These are phyloP conservation scores for Mycena pura DNA, from an alignment of 768 basidiomycete genomes.

Conservation along the genomic window DNA sequence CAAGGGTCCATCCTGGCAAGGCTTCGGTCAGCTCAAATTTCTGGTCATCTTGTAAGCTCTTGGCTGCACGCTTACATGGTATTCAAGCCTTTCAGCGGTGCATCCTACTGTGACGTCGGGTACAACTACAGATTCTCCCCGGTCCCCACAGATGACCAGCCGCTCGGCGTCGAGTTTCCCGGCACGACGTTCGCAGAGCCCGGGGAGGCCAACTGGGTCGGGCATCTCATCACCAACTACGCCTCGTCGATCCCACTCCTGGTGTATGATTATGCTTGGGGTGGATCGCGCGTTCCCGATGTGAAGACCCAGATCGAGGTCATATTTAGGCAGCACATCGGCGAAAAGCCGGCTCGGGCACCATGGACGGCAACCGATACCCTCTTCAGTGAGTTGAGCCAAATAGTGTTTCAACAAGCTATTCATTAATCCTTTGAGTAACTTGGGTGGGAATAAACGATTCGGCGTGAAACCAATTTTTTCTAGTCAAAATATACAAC, in stretches of 20 bases:
- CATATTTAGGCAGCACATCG: slow-evolving; percentile 37
- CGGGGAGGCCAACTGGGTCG: slow-evolving; percentile 10
- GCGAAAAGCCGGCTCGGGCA: slow-evolving; percentile 32
- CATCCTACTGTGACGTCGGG: slow-evolving; percentile 14
- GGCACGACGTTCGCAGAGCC: slow-evolving; percentile 10
- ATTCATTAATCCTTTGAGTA: slow-evolving; percentile 42
- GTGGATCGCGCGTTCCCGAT: slow-evolving; percentile 42
- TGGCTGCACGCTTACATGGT: background rate
- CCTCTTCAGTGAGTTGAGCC: slow-evolving; percentile 38
- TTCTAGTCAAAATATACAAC: background rate
- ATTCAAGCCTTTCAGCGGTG: background rate
- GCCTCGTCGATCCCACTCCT: slow-evolving; percentile 34
- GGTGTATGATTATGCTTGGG: slow-evolving; percentile 51
- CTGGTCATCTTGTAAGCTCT: background rate
- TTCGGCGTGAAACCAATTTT: slow-evolving; percentile 38
- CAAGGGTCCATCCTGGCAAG: background rate
- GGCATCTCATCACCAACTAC: slow-evolving; percentile 26
- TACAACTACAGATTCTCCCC: background rate
- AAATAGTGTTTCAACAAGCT: background rate
- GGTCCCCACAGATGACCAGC: background rate
- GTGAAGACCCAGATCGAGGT: slow-evolving; percentile 40
- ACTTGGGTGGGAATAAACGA: slow-evolving; percentile 60
- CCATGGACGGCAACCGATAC: slow-evolving; percentile 39
- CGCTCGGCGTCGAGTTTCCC: slow-evolving; percentile 12
- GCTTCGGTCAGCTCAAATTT: background rate